Percentiles rank a stretch among this genome's conserved stretches.
Conservation (phyloP, 805 yeast genomes). For the Wickerhamomyces kurtzmanii region DNA sequence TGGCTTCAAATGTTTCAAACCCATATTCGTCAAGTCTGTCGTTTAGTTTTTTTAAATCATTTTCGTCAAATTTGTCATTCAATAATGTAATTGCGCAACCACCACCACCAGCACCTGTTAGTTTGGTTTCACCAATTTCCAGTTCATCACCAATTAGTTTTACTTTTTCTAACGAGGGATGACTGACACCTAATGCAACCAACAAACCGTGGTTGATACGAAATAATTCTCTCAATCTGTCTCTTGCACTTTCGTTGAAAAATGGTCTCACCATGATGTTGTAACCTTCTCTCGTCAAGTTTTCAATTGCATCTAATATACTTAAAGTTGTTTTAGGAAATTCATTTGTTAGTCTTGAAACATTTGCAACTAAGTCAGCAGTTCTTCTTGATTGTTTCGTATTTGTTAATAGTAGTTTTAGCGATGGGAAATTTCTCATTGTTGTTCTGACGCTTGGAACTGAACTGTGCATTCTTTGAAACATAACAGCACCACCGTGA, state of each 20-base stretch:
- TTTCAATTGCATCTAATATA: constrained; percentile 69
- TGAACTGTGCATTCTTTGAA: constrained; percentile 49
- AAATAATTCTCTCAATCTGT: constrained; percentile 48
- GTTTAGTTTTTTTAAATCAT: constrained; percentile 24
- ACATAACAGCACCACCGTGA: constrained; percentile 91
- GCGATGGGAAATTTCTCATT: constrained; percentile 64
- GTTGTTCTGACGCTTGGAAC: constrained; percentile 55
- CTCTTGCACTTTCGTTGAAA: constrained; percentile 29
- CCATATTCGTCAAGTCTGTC: constrained; percentile 32
- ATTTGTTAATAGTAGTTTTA: constrained; percentile 70
- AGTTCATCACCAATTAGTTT: constrained; percentile 55
- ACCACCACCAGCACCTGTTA: constrained; percentile 99
- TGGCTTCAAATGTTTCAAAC: constrained; percentile 69
- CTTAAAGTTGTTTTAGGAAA: constrained; percentile 47
- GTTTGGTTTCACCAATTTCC: constrained; percentile 75
- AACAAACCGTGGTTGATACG: constrained; percentile 82
- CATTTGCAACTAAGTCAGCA: constrained; percentile 72
- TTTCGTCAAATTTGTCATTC: constrained; percentile 24
- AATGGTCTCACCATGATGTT: constrained; percentile 45
- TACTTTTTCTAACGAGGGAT: constrained; percentile 78
- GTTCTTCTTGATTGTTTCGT: constrained; percentile 86
- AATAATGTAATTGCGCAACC: constrained; percentile 93
- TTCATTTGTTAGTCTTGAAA: constrained; percentile 40
- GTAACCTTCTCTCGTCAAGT: constrained; percentile 65
- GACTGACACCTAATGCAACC: constrained; percentile 83